A percentile compares a stretch with the other conserved stretches of the same genome.
Conservation (phyloP, 2,329 filamentous ascomycete species). For the Epichloe gansuensis region DNA sequence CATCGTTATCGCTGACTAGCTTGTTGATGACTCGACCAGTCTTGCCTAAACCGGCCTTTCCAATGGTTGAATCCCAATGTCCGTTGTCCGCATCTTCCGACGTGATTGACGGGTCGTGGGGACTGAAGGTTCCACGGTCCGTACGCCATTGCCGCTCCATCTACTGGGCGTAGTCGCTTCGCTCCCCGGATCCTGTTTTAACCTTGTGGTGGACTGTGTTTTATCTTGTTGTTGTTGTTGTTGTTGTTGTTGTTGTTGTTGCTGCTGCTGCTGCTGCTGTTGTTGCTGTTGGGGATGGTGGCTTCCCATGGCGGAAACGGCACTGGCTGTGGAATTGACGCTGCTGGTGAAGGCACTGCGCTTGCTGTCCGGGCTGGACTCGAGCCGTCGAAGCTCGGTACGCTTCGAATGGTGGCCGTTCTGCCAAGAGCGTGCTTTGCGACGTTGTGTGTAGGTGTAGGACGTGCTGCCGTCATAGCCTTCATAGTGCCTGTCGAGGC, state of each 20-base stretch:
- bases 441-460: constrained; percentile 12
- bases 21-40: constrained; percentile 70
- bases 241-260: not conserved
- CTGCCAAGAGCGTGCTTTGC: constrained; percentile 22
- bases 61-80: constrained; percentile 55
- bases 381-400: constrained; percentile 41
- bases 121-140: constrained; percentile 19
- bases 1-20: constrained; percentile 69
- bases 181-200: constrained; percentile 21
- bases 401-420: constrained; percentile 42
- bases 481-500: constrained; percentile 28
- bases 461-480: constrained; percentile 23
- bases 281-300: constrained; percentile 9
- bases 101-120: constrained; percentile 14
- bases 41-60: constrained; percentile 60
- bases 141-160: constrained; percentile 20
- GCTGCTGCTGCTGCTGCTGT: not conserved
- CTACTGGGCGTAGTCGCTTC: constrained; percentile 16
- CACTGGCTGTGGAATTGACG: constrained; percentile 41
- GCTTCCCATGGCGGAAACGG: constrained; percentile 28
- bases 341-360: constrained; percentile 45
- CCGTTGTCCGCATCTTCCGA: constrained; percentile 24
- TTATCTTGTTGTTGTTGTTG: constrained; percentile 14
- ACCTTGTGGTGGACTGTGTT: constrained; percentile 22
- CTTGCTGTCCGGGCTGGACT: constrained; percentile 33